phyloP scores from a whole-genome alignment of 2,329 filamentous ascomycete species.

The Drechslerella stenobrocha region DNA sequence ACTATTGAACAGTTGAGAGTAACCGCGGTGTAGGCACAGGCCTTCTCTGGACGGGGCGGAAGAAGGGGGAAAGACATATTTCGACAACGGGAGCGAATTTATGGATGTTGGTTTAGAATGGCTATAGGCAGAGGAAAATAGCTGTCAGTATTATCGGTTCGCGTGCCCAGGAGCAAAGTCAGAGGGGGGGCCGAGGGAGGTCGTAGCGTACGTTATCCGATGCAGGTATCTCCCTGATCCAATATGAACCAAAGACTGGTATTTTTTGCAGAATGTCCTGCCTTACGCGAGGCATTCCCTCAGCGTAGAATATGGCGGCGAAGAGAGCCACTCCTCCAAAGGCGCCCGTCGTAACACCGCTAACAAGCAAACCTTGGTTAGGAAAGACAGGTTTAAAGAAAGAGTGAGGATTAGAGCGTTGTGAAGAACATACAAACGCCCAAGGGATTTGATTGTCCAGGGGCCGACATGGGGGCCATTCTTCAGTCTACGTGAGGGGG shows the following conservation, averaged over 20 bases:
- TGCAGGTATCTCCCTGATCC: conserved; percentile 50
- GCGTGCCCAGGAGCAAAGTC: too few relatives aligned
- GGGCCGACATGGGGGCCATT: conserved; percentile 48
- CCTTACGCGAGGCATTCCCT: conserved; percentile 52
- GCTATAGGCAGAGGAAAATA: background rate
- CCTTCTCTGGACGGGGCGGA: too few relatives aligned
- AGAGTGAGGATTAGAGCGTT: background rate
- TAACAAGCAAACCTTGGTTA: conserved; percentile 16
- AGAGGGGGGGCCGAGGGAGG: too few relatives aligned
- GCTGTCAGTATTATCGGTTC: background rate
- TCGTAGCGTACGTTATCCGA: conserved; percentile 52
- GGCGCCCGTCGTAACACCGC: conserved; percentile 48
- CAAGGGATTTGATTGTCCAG: conserved; percentile 49
- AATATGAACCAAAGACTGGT: conserved; percentile 52
- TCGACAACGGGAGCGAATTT: too few relatives aligned
- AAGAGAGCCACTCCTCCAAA: conserved; percentile 52
- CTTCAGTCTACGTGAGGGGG: conserved; percentile 50
- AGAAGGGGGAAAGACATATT: too few relatives aligned
- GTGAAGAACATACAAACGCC: conserved; percentile 42
- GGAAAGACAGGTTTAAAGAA: conserved; percentile 3
- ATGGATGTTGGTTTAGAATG: background rate
- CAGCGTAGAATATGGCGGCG: conserved; percentile 50
- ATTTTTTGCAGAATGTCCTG: conserved; percentile 52
- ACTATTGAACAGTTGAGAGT: too few relatives aligned
- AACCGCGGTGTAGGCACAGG: too few relatives aligned